phyloP scores from a whole-genome alignment of 331 rosid genomes.

The Telfairia occidentalis region DNA sequence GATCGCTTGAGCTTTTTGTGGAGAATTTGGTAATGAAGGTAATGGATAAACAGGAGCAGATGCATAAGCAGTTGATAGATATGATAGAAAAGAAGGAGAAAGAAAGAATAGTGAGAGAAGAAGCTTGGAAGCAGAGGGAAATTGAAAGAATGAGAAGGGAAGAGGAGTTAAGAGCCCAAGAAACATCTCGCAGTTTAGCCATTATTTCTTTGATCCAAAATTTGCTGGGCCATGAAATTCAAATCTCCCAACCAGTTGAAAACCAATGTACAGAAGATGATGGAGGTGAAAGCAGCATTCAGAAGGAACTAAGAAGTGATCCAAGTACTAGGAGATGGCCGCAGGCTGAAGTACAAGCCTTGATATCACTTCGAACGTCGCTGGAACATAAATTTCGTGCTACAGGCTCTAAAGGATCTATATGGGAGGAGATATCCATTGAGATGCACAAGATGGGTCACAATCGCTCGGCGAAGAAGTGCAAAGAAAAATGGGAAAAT shows the following conservation, averaged over 20 bases:
- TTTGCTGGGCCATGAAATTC: slow-evolving; percentile 37
- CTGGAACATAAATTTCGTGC: slow-evolving; percentile 38
- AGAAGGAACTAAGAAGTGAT: slow-evolving; percentile 24
- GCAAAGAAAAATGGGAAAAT: slow-evolving; percentile 89
- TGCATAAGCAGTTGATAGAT: slow-evolving; percentile 61
- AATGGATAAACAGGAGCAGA: slow-evolving; percentile 73
- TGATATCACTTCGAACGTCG: slow-evolving; percentile 42
- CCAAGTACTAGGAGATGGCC: slow-evolving; percentile 56
- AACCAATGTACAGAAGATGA: slow-evolving; percentile 27
- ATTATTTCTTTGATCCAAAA: slow-evolving; percentile 53
- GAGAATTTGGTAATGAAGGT: slow-evolving; percentile 43
- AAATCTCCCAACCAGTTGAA: slow-evolving; percentile 29
- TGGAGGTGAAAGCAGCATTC: slow-evolving; percentile 23
- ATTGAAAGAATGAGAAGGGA: slow-evolving; percentile 50
- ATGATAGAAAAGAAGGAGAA: slow-evolving; percentile 56
- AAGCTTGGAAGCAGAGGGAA: slow-evolving; percentile 68
- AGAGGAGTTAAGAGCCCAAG: slow-evolving; percentile 56
- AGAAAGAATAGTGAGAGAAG: slow-evolving; percentile 67
- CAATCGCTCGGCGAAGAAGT: slow-evolving; percentile 56
- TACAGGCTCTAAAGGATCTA: slow-evolving; percentile 34
- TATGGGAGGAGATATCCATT: slow-evolving; percentile 75
- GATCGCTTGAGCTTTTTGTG: slow-evolving; percentile 39
- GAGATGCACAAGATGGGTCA: slow-evolving; percentile 45
- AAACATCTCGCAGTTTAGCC: slow-evolving; percentile 55
- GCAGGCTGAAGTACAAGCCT: slow-evolving; percentile 56